Evolutionary conservation across 495 filamentous ascomycete genomes (phyloP).

Genomic region (Chaetomium tenue): DNA sequence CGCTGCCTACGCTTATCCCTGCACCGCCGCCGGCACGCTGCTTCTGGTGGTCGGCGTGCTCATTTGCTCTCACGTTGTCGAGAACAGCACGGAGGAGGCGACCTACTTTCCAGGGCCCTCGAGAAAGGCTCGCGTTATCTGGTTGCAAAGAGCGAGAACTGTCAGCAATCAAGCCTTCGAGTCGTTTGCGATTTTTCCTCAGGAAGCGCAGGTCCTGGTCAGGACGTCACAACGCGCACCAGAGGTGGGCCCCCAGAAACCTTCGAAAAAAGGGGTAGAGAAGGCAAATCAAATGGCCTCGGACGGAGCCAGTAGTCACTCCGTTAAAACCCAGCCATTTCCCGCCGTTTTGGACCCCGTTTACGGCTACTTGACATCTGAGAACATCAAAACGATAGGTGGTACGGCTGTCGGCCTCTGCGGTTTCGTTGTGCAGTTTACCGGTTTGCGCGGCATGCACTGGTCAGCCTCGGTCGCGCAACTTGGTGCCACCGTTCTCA

Average conservation of each 20-base stretch:
- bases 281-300: not conserved
- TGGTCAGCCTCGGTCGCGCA: slow-evolving; percentile 50
- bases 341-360: not conserved
- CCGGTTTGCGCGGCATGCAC: slow-evolving; percentile 51
- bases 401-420: slow-evolving; percentile 37
- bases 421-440: slow-evolving; percentile 53
- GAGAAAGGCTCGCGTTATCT: slow-evolving; percentile 4
- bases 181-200: slow-evolving; percentile 8
- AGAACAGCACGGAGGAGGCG: slow-evolving; percentile 7
- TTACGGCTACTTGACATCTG: not conserved
- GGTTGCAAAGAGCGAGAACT: slow-evolving; percentile 9
- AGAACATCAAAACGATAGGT: slow-evolving; percentile 21
- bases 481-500: slow-evolving; percentile 46
- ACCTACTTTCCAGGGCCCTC: not conserved
- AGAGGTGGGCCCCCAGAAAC: not conserved
- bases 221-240: slow-evolving; percentile 4
- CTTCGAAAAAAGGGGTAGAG: not conserved
- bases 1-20: slow-evolving; percentile 14
- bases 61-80: slow-evolving; percentile 12
- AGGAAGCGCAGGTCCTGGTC: not conserved
- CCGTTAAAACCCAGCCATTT: not conserved
- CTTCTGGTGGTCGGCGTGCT: slow-evolving; percentile 8
- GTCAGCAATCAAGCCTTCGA: slow-evolving; percentile 17
- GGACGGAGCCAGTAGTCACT: not conserved
- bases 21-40: slow-evolving; percentile 11